phyloP scores from a whole-genome alignment of 768 basidiomycete genomes.

The Dendrothele bispora region DNA sequence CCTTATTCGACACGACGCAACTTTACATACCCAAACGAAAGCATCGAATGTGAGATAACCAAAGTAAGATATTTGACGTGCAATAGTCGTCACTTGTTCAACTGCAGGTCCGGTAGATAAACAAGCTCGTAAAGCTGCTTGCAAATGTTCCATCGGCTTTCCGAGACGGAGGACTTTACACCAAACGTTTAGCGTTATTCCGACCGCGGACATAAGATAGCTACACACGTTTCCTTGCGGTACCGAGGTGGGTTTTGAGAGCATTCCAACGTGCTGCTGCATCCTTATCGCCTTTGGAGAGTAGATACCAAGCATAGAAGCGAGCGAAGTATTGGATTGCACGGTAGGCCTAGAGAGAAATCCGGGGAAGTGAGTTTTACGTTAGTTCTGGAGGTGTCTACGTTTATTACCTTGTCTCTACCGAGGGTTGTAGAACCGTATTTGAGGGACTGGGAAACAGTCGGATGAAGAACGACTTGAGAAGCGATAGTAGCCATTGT shows the following conservation, averaged over 20 bases:
- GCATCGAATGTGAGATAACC: conserved; percentile 84
- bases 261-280: conserved; percentile 79
- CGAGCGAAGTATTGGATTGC: conserved; percentile 89
- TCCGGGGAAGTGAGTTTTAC: neutral
- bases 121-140: conserved; percentile 78
- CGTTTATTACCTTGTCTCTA: conserved; percentile 75
- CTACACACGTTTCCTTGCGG: conserved; percentile 78
- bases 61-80: conserved; percentile 85
- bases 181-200: conserved; percentile 3
- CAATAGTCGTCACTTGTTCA: conserved; percentile 79
- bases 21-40: conserved; percentile 73
- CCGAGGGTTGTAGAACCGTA: conserved; percentile 81
- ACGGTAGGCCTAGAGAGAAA: conserved; percentile 70
- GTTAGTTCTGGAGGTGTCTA: too few species aligned
- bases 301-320: conserved; percentile 82
- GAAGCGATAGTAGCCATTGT: conserved; percentile 57
- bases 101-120: conserved; percentile 51
- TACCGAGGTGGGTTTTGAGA: conserved; percentile 82
- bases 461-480: conserved; percentile 85
- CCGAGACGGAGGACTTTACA: conserved; percentile 84
- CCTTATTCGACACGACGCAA: neutral
- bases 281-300: conserved; percentile 65
- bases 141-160: conserved; percentile 92
- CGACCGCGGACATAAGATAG: neutral
- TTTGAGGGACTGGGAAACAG: conserved; percentile 72